Percentiles rank a stretch among this genome's conserved stretches.
These are phyloP conservation scores for Dunaliella primolecta DNA, from an alignment of 139 green algal genomes.

Conservation along the genomic window DNA sequence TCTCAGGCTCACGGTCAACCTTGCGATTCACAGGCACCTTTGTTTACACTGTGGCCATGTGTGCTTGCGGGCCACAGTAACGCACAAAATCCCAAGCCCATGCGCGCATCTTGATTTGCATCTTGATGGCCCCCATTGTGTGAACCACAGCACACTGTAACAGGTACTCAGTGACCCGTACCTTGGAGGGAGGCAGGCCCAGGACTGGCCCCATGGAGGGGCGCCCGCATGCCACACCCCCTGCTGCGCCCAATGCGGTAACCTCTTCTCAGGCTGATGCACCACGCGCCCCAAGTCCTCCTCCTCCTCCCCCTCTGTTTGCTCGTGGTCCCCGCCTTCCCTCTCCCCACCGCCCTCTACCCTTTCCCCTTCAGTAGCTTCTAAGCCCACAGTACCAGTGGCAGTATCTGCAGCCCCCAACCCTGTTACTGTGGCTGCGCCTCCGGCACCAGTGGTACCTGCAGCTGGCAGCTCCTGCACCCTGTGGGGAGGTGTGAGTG, in stretches of 20 bases:
- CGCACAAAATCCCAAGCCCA: too few species aligned
- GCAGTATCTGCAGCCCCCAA: too few species aligned
- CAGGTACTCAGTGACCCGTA: too few species aligned
- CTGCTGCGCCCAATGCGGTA: conserved; percentile 15
- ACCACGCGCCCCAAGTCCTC: not conserved
- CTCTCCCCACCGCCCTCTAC: not conserved
- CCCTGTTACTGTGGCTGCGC: not conserved
- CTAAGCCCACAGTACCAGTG: too few species aligned
- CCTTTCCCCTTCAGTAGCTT: not conserved
- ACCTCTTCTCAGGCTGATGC: not conserved
- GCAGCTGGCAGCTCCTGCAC: conserved; percentile 10
- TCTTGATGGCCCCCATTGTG: too few species aligned
- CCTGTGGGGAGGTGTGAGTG: not conserved
- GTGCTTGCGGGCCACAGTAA: too few species aligned
- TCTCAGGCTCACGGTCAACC: too few species aligned
- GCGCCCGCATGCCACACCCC: not conserved
- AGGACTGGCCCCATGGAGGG: not conserved
- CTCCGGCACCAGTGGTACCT: conserved; percentile 12
- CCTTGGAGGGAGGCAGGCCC: not conserved
- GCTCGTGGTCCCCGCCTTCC: too few species aligned
- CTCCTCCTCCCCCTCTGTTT: not conserved
- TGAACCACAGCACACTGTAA: too few species aligned
- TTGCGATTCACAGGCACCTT: too few species aligned
- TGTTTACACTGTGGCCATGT: too few species aligned
- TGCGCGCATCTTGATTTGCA: too few species aligned